These are phyloP conservation scores for Colletotrichum graminicola DNA, from an alignment of 2,329 filamentous ascomycete genomes.

Conservation along the genomic window DNA sequence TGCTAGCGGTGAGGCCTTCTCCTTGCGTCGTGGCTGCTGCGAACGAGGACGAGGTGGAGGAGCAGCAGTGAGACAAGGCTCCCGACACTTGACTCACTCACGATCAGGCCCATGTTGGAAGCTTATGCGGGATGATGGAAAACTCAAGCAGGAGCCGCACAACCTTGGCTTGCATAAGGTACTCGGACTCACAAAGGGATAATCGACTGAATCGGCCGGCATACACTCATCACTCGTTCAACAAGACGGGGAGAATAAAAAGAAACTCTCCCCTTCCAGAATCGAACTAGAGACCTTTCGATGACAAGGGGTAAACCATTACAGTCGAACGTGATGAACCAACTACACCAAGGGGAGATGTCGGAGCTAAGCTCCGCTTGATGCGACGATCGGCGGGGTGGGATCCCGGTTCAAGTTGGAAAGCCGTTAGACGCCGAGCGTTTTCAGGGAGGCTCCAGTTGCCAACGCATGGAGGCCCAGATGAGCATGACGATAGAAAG, in stretches of 20 bases:
- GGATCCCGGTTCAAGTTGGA: background rate
- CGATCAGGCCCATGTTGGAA: background rate
- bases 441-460: too few relatives aligned
- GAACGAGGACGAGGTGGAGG: background rate
- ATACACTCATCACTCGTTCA: background rate
- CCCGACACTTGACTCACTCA: background rate
- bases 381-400: background rate
- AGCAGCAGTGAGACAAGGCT: conserved; percentile 11
- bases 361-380: conserved; percentile 21
- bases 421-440: background rate
- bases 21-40: conserved; percentile 8
- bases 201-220: background rate
- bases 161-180: background rate
- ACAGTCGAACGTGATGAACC: conserved; percentile 43
- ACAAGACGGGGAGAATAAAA: conserved; percentile 40
- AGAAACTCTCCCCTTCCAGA: conserved; percentile 36
- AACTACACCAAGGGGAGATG: conserved; percentile 41
- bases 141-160: background rate
- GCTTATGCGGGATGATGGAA: background rate
- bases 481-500: background rate
- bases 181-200: background rate
- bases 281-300: conserved; percentile 43
- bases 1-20: conserved; percentile 20
- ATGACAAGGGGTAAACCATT: conserved; percentile 34
- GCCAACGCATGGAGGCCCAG: too few relatives aligned